A percentile compares a stretch with the other conserved stretches of the same genome.
These are phyloP conservation scores for Nakataea oryzae DNA, from an alignment of 2,329 filamentous ascomycete species.

Conservation along the genomic window DNA sequence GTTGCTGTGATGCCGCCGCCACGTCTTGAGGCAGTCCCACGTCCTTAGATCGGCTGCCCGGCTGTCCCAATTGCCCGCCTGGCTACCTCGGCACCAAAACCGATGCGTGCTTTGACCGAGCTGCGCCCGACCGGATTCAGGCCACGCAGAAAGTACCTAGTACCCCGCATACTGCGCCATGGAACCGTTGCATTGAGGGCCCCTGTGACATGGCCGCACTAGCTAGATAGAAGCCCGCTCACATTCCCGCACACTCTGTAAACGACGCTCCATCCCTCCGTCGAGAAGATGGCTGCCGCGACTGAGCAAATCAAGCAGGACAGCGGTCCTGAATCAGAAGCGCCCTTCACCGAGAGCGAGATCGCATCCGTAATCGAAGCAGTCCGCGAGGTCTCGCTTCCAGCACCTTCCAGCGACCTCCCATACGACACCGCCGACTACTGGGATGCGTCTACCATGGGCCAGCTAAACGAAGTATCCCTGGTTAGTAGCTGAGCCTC, in stretches of 20 bases:
- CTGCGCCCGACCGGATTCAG: neutral
- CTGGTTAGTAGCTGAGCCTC: conserved; percentile 31
- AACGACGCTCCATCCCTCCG: neutral
- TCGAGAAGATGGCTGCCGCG: neutral
- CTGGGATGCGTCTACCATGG: conserved; percentile 48
- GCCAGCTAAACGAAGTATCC: conserved; percentile 42
- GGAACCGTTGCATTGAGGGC: neutral
- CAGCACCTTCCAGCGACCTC: neutral
- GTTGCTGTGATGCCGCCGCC: neutral
- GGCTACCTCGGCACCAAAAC: neutral
- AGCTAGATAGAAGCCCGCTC: neutral
- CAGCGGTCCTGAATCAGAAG: neutral
- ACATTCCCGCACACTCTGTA: neutral
- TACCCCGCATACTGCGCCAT: neutral
- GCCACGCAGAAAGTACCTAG: neutral
- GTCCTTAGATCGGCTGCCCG: neutral
- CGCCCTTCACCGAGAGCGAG: neutral
- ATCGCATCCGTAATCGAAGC: conserved; percentile 2
- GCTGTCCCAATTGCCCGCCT: no score
- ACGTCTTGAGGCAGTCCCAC: neutral
- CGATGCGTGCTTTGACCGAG: neutral
- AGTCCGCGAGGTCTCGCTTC: conserved; percentile 4
- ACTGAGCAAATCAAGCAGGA: neutral
- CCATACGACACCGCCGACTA: conserved; percentile 33
- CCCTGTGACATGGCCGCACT: neutral